A percentile compares a stretch with the other conserved stretches of the same genome.
These are phyloP conservation scores for Arthrobotrys iridis DNA, from an alignment of 2,329 filamentous ascomycete genomes.

Conservation along the genomic window DNA sequence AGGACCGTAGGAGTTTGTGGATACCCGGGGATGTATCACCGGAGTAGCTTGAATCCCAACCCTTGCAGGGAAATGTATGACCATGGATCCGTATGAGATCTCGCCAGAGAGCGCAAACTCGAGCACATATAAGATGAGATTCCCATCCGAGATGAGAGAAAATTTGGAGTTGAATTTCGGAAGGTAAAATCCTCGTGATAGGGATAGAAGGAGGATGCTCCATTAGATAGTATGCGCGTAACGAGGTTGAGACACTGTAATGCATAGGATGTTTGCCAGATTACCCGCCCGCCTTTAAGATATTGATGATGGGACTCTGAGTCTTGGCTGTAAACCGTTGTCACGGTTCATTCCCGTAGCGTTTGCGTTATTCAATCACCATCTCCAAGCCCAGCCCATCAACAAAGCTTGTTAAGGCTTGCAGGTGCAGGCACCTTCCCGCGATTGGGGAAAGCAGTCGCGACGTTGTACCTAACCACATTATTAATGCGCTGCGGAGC, in stretches of 20 bases:
- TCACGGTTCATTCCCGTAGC: too few relatives aligned
- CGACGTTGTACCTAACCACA: too few relatives aligned
- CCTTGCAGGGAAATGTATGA: neutral
- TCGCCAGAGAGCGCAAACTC: neutral
- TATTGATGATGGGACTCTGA: too few relatives aligned
- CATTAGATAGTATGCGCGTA: too few relatives aligned
- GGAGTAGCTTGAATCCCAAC: neutral
- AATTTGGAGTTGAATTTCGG: constrained; percentile 9
- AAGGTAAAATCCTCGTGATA: neutral
- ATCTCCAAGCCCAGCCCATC: neutral
- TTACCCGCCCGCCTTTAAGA: too few relatives aligned
- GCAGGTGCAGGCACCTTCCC: neutral
- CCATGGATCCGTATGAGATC: neutral
- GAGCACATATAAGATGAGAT: constrained; percentile 8
- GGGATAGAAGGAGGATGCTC: neutral
- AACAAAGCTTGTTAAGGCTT: neutral
- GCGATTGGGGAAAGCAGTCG: too few relatives aligned
- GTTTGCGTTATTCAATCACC: neutral
- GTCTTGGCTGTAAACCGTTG: too few relatives aligned
- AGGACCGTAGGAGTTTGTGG: neutral
- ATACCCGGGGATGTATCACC: neutral
- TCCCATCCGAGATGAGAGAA: constrained; percentile 5
- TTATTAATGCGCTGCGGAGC: neutral
- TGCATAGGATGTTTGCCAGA: too few relatives aligned
- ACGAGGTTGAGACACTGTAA: too few relatives aligned